Evolutionary conservation across 1,284 basidiomycete species (phyloP), one percentile per base, ranked within the genome.

Genomic region (Kwoniella shivajii): DNA sequence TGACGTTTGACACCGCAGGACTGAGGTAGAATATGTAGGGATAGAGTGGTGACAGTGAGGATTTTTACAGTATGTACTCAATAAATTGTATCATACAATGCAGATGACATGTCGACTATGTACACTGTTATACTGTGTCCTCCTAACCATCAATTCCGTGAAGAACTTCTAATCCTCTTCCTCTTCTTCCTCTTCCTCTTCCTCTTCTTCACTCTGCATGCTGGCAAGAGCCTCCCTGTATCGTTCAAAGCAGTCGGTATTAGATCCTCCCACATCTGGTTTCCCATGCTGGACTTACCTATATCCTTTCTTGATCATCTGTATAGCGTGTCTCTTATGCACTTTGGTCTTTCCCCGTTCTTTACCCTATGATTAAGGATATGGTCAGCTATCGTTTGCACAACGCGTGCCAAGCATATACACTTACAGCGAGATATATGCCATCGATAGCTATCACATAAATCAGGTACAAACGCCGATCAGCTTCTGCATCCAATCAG

Each of bases 371-470:
- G 44, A 9, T 14, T 22, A 38, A 26, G 3, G 31, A 38, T 33
- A 55, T 45, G 29, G 14, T 56, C 5, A 30, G n/a, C 3, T 7
- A 16, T 18, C 42, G n/a, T 20, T 16, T 20, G 3, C 22, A 9
- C 38, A 27, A 30, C 13, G 10, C 41, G 34, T 26, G 6, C 31
- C 6, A 27, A 11, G 42, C 13, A 24, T 20, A 36, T 10, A 1
- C 26, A 63, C 69, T 60, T 29, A 72, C 63, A 27, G 61, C 60
- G 2, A 75, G 65, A 41, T 74, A 72, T 51, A 64, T 62, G 22
- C 52, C 59, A 52, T 77, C 76, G 16, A 69, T 30, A 4, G 48
- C 72, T 70, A 44, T 22, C 30, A 34, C n/a, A 20, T 33, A 16
- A 22, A 18, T 43, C 31, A 30, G 29, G 38, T 38, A 55, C 42